Conservation (phyloP, 2,329 filamentous ascomycete species). For the Apiospora pterosperma region DNA sequence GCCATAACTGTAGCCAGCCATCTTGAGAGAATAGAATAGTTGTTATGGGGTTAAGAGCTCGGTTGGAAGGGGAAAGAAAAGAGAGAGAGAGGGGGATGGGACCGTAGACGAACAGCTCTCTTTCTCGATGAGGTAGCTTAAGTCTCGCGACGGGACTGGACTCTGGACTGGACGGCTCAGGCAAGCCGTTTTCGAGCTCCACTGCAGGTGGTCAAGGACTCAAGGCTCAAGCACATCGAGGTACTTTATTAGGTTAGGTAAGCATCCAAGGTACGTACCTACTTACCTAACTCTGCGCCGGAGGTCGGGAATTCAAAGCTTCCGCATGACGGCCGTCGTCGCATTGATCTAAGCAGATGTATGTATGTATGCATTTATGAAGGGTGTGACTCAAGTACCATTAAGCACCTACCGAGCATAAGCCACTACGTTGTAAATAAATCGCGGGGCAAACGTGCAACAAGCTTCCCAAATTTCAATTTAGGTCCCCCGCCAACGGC, state of each 20-base stretch:
- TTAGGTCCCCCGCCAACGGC: slow-evolving; percentile 5
- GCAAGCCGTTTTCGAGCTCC: neutral
- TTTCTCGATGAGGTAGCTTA: slow-evolving; percentile 2
- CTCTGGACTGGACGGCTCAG: neutral
- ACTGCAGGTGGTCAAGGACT: neutral
- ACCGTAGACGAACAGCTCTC: neutral
- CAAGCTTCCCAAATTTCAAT: neutral
- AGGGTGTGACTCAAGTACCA: neutral
- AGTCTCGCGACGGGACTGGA: slow-evolving; percentile 8
- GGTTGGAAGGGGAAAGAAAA: neutral
- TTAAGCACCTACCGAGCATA: neutral
- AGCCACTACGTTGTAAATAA: too few relatives aligned
- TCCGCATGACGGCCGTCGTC: neutral
- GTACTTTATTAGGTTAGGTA: too few relatives aligned
- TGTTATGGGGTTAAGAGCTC: neutral
- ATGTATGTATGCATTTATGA: neutral
- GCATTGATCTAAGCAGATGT: neutral
- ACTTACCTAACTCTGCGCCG: neutral
- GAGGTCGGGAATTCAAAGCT: neutral
- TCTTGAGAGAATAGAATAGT: neutral
- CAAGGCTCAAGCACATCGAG: neutral
- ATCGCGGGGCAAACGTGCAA: neutral
- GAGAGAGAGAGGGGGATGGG: neutral
- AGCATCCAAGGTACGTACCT: neutral
- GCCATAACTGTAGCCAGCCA: slow-evolving; percentile 8